Evolutionary conservation across 2,329 filamentous ascomycete species (phyloP), one percentile per base, ranked within the genome.

Genomic region (Hypoxylon sp.): DNA sequence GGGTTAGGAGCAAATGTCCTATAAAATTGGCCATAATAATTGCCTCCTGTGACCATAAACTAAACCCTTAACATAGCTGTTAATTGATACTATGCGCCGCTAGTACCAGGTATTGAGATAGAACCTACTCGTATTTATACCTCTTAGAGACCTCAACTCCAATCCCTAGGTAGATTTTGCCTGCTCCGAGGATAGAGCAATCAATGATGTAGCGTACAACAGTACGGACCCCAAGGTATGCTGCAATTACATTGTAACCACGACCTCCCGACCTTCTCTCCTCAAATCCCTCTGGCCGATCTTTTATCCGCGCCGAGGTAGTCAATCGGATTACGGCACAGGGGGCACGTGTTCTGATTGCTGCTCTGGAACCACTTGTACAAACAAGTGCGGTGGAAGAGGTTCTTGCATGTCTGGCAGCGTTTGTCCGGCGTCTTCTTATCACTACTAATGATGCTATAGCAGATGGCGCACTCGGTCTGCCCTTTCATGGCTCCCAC

Each of bases 281-380:
- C 25, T 58, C 31, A 61, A 15, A 15, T 43, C 13, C 57, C 59
- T 26, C 62, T 62, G 40, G 63, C 59, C 12, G 41, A 42, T 53
- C 54, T 64, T 7, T 56, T 64, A 43, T 68, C 67, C 2, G 65
- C 55, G n/a, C 67, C 66, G 7, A 69, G 62, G 59, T 84, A 85
- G 44, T 84, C 81, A 69, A 97, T 97, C 15, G 89, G 87, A 69
- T 95, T 96, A 63, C 94, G 81, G 73, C 94, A 99, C 59, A 99
- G 76, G 36, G 94, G 94, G 72, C 94, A 99, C 37, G 88, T 93
- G 65, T 89, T 94, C 66, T 90, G 87, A 71, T 90, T 95, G 69
- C 91, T 96, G 63, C 82, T 93, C 78, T 90, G 89, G 78, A 99
- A 97, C 94, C 94, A 99, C 73, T 93, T 92, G 76, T 91, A 96